phyloP scores from a whole-genome alignment of 2,329 filamentous ascomycete species.

The Penicillium crustosum region DNA sequence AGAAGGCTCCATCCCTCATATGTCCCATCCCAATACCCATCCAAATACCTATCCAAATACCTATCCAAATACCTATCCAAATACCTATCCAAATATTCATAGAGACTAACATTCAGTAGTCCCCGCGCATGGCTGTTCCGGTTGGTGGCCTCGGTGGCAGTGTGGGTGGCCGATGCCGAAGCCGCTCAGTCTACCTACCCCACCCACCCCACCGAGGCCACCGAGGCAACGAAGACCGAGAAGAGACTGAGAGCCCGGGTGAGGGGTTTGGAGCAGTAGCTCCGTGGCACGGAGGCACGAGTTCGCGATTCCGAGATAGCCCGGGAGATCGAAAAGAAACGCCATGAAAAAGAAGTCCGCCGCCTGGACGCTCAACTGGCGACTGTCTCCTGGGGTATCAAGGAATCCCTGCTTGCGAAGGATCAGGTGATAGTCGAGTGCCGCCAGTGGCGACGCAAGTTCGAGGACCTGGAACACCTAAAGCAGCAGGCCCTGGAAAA shows the following conservation, averaged over 20 bases:
- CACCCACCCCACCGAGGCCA: background rate
- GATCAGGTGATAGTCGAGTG: background rate
- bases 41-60: background rate
- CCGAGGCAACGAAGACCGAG: background rate
- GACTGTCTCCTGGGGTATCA: background rate
- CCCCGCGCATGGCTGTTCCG: background rate
- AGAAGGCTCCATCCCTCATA: background rate
- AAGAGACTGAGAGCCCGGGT: background rate
- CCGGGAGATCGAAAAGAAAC: background rate
- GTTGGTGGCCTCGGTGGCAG: background rate
- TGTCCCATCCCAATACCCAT: background rate
- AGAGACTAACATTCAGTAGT: background rate
- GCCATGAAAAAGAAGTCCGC: background rate
- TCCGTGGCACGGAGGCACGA: background rate
- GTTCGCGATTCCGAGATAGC: background rate
- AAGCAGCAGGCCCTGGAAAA: background rate
- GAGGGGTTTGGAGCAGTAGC: background rate
- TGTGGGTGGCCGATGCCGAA: no score
- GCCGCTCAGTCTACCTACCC: background rate
- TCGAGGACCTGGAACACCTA: background rate
- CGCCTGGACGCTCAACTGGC: background rate
- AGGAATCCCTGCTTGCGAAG: background rate
- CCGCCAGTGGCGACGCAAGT: background rate
- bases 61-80: background rate
- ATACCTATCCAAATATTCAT: background rate